Evolutionary conservation across 768 basidiomycete genomes (phyloP).

Genomic region (Tulasnella sp.): DNA sequence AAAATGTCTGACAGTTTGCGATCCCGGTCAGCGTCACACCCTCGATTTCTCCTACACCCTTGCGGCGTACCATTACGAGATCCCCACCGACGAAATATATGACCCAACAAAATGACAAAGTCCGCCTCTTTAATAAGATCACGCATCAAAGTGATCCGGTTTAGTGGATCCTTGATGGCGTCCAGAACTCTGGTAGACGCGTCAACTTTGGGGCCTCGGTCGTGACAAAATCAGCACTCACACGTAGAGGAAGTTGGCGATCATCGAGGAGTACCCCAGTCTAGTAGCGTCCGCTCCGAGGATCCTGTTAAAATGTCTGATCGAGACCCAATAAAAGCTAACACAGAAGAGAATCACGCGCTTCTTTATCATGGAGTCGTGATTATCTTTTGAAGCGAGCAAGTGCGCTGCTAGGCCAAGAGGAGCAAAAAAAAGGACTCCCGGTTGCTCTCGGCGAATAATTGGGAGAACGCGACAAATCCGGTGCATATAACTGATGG

Average conservation of each 20-base stretch:
- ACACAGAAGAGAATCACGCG: background rate
- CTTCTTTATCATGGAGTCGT: background rate
- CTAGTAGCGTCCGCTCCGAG: background rate
- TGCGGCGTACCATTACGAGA: background rate
- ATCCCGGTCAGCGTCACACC: background rate
- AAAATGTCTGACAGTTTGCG: too few species aligned
- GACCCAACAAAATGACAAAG: background rate
- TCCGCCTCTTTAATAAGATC: background rate
- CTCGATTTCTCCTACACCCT: background rate
- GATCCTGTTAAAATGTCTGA: background rate
- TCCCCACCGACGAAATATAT: background rate
- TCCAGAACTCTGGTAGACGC: background rate
- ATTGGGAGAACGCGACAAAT: background rate
- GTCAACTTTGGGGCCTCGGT: background rate
- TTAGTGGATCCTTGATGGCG: background rate
- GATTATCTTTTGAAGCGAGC: background rate
- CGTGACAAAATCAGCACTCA: background rate
- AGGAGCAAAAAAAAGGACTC: background rate
- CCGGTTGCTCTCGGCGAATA: background rate
- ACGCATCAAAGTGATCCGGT: background rate
- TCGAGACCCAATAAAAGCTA: background rate
- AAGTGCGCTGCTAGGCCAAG: background rate
- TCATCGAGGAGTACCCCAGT: background rate
- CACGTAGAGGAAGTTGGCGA: background rate
- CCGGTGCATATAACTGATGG: background rate